Percentiles rank a stretch among this genome's conserved stretches.
Evolutionary conservation across 768 basidiomycete species (phyloP).

Genomic region (Leccinum obscurum): DNA sequence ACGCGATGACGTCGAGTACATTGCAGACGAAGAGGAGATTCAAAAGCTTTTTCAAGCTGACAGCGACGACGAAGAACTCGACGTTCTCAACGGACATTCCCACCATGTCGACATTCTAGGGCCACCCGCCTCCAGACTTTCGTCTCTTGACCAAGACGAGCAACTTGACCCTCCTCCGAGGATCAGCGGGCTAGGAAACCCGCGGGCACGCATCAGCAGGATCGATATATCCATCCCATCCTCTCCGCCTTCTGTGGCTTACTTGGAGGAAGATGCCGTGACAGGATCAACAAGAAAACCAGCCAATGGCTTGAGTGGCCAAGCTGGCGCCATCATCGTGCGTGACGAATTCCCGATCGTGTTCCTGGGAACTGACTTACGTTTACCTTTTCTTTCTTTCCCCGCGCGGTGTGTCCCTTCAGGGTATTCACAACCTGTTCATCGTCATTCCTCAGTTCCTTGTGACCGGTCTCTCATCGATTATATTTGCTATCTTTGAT

Average conservation of each 20-base stretch:
- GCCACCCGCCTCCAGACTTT: constrained; percentile 4
- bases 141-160: constrained; percentile 10
- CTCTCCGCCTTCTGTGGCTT: constrained; percentile 11
- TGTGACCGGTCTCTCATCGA: constrained; percentile 79
- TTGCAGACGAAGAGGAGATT: constrained; percentile 29
- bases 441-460: constrained; percentile 94
- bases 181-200: constrained; percentile 40
- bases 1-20: constrained; percentile 18
- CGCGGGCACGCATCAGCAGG: constrained; percentile 50
- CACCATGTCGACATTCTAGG: background rate
- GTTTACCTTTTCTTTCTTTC: background rate
- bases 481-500: constrained; percentile 87
- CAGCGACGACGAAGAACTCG: constrained; percentile 25
- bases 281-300: constrained; percentile 12
- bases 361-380: background rate
- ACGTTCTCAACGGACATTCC: background rate
- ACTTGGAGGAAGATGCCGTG: constrained; percentile 23
- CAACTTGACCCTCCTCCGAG: constrained; percentile 17
- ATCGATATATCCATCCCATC: constrained; percentile 36
- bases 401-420: background rate
- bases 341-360: constrained; percentile 28
- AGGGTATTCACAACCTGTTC: constrained; percentile 97
- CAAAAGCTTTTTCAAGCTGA: constrained; percentile 21
- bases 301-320: constrained; percentile 57
- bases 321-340: constrained; percentile 87